Percentiles rank a stretch among this genome's conserved stretches.
Evolutionary conservation across 768 basidiomycete species (phyloP).

Genomic region (Phylloporus sp.): DNA sequence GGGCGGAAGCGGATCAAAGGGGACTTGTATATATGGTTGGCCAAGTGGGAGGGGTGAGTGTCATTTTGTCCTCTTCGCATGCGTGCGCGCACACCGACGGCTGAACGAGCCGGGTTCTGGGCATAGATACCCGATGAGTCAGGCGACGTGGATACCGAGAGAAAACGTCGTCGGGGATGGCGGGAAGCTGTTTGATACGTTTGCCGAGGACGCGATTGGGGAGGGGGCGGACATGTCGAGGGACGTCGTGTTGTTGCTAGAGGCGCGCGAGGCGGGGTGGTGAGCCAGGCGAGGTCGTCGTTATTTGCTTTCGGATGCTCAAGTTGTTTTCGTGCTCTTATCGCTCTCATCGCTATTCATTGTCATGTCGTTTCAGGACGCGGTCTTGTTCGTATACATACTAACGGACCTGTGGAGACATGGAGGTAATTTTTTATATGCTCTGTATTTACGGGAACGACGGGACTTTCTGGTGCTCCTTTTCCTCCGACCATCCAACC

Average conservation of each 20-base stretch:
- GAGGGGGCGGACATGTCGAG: conserved; percentile 19
- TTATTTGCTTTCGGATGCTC: too few relatives aligned
- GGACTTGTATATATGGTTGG: conserved; percentile 23
- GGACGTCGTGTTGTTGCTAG: conserved; percentile 18
- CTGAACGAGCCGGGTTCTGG: too few relatives aligned
- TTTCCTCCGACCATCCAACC: too few relatives aligned
- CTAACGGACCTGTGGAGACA: too few relatives aligned
- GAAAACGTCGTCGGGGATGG: conserved; percentile 24
- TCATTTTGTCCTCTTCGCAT: neutral
- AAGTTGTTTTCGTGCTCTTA: too few relatives aligned
- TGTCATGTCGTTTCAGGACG: too few relatives aligned
- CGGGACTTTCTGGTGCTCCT: too few relatives aligned
- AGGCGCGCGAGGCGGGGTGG: conserved; percentile 23
- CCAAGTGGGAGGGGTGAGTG: conserved; percentile 32
- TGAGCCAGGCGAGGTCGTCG: neutral
- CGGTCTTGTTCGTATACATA: too few relatives aligned
- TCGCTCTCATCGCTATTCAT: too few relatives aligned
- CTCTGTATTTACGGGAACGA: too few relatives aligned
- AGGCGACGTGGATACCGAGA: conserved; percentile 29
- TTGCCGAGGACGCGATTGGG: conserved; percentile 11
- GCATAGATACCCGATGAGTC: conserved; percentile 22
- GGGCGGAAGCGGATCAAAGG: conserved; percentile 20
- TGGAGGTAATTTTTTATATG: too few relatives aligned
- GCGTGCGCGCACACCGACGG: neutral
- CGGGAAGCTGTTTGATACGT: conserved; percentile 11